phyloP scores from a whole-genome alignment of 495 filamentous ascomycete species.

The Neurospora africana region DNA sequence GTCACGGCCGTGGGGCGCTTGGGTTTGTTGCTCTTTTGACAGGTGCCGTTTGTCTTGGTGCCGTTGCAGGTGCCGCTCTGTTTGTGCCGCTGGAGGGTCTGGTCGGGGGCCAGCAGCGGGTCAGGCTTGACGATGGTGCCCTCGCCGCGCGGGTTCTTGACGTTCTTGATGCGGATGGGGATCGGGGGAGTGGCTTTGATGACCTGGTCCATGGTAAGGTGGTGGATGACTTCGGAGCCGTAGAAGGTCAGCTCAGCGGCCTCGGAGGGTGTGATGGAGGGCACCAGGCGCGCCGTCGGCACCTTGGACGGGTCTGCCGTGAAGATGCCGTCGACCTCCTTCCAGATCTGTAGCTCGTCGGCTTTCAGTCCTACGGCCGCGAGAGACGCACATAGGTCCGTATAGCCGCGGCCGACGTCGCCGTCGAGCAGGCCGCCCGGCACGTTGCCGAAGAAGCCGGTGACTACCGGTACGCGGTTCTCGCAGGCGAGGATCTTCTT shows the following conservation, averaged over 20 bases:
- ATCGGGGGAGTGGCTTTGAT: conserved; percentile 76
- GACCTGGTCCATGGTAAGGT: conserved; percentile 97
- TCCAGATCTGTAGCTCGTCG: conserved; percentile 82
- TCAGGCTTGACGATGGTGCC: conserved; percentile 77
- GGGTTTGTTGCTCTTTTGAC: conserved; percentile 33
- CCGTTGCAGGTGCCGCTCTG: not conserved
- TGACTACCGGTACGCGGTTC: conserved; percentile 64
- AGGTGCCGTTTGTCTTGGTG: conserved; percentile 3
- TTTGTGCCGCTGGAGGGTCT: conserved; percentile 32
- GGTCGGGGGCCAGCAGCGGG: conserved; percentile 32
- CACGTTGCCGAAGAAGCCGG: conserved; percentile 82
- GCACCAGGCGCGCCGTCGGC: conserved; percentile 65
- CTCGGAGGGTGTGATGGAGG: conserved; percentile 73
- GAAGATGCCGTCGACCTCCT: conserved; percentile 88
- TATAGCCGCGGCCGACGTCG: conserved; percentile 75
- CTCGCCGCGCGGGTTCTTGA: conserved; percentile 79
- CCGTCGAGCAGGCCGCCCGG: conserved; percentile 69
- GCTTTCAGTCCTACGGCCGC: conserved; percentile 69
- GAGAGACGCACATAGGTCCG: conserved; percentile 78
- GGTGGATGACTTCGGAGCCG: conserved; percentile 92
- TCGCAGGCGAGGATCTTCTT: conserved; percentile 60
- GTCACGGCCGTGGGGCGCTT: conserved; percentile 77
- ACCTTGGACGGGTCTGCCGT: conserved; percentile 83
- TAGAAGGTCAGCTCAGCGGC: conserved; percentile 89
- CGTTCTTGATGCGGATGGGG: conserved; percentile 95